phyloP scores from a whole-genome alignment of 2,329 filamentous ascomycete species.

The Podosphaera xanthii region DNA sequence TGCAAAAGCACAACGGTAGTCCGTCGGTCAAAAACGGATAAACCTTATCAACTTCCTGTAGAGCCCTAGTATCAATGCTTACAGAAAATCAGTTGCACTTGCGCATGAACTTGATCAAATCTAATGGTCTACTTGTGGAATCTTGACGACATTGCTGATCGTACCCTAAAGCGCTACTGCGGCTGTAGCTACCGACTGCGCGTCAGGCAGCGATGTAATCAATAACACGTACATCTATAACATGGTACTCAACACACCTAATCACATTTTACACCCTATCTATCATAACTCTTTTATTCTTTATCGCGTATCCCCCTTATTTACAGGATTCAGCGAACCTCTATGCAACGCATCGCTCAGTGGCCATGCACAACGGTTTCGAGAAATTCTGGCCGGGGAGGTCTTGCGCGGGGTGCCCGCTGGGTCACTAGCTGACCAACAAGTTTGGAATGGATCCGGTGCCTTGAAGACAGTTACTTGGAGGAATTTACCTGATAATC shows the following conservation, averaged over 20 bases:
- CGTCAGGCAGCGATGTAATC: no score
- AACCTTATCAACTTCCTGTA: no score
- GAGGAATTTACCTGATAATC: constrained; percentile 20
- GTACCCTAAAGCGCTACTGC: no score
- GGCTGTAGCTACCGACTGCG: no score
- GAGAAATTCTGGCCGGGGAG: constrained; percentile 23
- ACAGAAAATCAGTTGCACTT: no score
- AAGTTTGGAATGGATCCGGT: constrained; percentile 18
- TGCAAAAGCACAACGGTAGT: no score
- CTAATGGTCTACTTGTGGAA: no score
- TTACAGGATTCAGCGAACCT: constrained; percentile 17
- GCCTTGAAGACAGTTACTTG: constrained; percentile 21
- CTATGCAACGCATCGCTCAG: constrained; percentile 16
- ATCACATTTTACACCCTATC: constrained; percentile 17
- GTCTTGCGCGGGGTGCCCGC: constrained; percentile 23
- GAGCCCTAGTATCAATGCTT: no score
- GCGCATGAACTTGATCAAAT: no score
- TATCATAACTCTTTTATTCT: constrained; percentile 23
- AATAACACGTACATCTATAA: neutral
- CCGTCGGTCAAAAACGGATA: no score
- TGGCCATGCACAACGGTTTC: constrained; percentile 19
- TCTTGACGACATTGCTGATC: no score
- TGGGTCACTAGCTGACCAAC: constrained; percentile 17
- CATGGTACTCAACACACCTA: neutral
- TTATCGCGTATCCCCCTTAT: constrained; percentile 24